Conservation (phyloP, 768 basidiomycete species). For the Rhizopogon roseolus region DNA sequence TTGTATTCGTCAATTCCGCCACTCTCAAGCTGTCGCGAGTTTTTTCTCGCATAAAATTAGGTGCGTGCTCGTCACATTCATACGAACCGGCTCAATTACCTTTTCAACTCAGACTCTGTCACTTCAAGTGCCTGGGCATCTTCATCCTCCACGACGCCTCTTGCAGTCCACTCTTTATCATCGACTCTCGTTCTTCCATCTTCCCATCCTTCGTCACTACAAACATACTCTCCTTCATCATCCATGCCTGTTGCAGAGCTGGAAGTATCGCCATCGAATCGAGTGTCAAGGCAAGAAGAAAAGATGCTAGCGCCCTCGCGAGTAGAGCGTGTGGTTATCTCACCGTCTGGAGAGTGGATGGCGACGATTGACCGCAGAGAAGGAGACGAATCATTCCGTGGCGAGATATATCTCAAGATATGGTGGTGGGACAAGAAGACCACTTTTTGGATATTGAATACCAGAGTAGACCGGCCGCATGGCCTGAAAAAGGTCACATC, state of each 20-base stretch:
- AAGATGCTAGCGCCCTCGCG: constrained; percentile 68
- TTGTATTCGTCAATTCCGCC: constrained; percentile 67
- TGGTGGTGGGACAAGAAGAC: constrained; percentile 79
- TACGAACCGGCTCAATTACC: neutral
- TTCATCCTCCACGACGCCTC: constrained; percentile 45
- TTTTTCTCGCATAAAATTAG: constrained; percentile 74
- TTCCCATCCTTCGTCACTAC: constrained; percentile 93
- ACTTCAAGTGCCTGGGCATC: constrained; percentile 31
- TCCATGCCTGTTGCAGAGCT: constrained; percentile 78
- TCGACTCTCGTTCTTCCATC: constrained; percentile 84
- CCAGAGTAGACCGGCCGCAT: constrained; percentile 87
- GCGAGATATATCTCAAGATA: constrained; percentile 80
- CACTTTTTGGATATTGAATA: constrained; percentile 72
- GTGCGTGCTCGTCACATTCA: constrained; percentile 34
- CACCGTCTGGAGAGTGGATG: constrained; percentile 80
- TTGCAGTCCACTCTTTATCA: constrained; percentile 71
- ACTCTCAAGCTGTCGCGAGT: constrained; percentile 69
- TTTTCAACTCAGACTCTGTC: constrained; percentile 29
- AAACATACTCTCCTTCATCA: constrained; percentile 75
- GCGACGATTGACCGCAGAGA: constrained; percentile 81
- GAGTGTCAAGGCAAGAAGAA: constrained; percentile 78
- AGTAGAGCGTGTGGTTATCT: constrained; percentile 67
- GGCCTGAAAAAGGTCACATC: constrained; percentile 57
- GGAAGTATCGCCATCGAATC: constrained; percentile 91
- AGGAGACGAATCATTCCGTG: constrained; percentile 58